phyloP scores from a whole-genome alignment of 148 eudicot species.

The Beta vulgaris region DNA sequence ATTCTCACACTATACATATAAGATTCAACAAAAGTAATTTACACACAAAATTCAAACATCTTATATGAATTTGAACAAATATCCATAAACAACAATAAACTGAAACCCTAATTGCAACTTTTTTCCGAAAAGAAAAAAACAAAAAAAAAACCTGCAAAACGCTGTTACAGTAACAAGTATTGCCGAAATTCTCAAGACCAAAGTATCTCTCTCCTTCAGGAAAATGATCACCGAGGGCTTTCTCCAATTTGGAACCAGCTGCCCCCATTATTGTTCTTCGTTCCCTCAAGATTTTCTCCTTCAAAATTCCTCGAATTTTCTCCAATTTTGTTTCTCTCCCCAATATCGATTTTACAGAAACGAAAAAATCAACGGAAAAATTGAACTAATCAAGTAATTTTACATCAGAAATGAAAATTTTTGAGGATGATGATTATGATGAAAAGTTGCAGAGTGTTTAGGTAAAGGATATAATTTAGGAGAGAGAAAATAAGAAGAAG shows the following conservation, averaged over 20 bases:
- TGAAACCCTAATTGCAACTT: slow-evolving; percentile 18
- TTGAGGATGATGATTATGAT: too few species aligned
- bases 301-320: slow-evolving; percentile 24
- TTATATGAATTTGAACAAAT: not conserved
- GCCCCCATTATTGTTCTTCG: slow-evolving; percentile 55
- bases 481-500: not conserved
- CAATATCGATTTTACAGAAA: not conserved
- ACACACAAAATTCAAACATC: not conserved
- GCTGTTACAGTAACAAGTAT: slow-evolving; percentile 86
- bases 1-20: not conserved
- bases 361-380: not conserved
- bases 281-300: slow-evolving; percentile 21
- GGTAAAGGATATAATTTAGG: not conserved
- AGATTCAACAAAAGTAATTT: slow-evolving; percentile 1
- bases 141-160: slow-evolving; percentile 56
- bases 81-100: not conserved
- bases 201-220: slow-evolving; percentile 89
- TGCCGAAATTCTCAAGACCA: slow-evolving; percentile 87
- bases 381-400: too few species aligned
- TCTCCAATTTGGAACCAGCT: slow-evolving; percentile 82
- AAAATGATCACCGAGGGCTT: slow-evolving; percentile 83
- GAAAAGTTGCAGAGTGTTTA: not conserved
- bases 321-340: slow-evolving; percentile 6
- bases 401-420: too few species aligned
- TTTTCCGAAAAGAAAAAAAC: too few species aligned